These are phyloP conservation scores for Boletales sp. DNA, from an alignment of 768 basidiomycete species.

Conservation along the genomic window DNA sequence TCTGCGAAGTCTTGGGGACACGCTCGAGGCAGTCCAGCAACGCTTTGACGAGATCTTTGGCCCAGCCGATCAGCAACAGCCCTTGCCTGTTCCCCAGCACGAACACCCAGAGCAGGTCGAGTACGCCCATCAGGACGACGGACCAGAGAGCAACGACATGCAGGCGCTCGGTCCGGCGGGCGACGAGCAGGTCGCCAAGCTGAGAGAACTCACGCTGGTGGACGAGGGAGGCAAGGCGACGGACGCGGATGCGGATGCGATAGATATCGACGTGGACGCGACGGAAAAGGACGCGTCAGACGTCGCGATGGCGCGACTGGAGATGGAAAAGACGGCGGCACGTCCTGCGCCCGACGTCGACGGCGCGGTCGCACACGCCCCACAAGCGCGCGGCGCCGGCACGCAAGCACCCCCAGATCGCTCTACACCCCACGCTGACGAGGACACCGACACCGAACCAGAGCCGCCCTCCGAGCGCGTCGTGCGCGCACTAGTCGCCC, in stretches of 20 bases:
- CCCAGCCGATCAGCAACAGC: conserved; percentile 31
- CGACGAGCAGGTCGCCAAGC: conserved; percentile 77
- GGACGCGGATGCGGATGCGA: no score
- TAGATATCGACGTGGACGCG: conserved; percentile 26
- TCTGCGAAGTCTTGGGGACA: conserved; percentile 79
- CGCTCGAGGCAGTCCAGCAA: conserved; percentile 74
- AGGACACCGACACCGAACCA: conserved; percentile 15
- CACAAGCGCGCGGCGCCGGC: conserved; percentile 13
- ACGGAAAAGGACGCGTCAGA: conserved; percentile 42
- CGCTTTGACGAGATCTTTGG: conserved; percentile 81
- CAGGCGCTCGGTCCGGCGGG: conserved; percentile 88
- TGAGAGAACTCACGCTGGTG: conserved; percentile 75
- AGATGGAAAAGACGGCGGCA: conserved; percentile 26
- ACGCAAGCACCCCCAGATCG: conserved; percentile 17
- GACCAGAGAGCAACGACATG: conserved; percentile 67
- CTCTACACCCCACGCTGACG: conserved; percentile 29
- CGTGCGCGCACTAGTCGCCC: conserved; percentile 14
- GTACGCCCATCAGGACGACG: conserved; percentile 58
- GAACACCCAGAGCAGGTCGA: conserved; percentile 56
- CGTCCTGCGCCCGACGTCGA: conserved; percentile 32
- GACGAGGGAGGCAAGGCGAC: conserved; percentile 51
- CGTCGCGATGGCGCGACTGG: conserved; percentile 24
- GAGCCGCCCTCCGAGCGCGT: conserved; percentile 19
- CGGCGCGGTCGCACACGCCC: conserved; percentile 42
- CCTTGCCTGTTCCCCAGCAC: conserved; percentile 35